Base-by-base conservation (phyloP, 805 yeast species). In the Suhomyces kilbournensis region DNA sequence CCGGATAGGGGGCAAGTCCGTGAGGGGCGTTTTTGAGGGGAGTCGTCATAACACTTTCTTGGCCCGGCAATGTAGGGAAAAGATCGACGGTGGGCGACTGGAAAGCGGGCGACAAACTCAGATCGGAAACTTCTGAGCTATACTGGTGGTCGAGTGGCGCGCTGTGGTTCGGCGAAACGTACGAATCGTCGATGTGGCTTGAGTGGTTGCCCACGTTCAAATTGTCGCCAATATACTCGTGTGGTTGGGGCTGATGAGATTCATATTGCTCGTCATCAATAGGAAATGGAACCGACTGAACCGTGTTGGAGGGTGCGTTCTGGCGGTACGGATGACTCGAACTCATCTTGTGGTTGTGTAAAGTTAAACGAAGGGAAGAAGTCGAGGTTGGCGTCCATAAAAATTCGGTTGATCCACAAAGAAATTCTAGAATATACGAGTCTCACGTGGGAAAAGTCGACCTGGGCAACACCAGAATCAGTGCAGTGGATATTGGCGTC, bases 251-350 rank as follows among this genome's bases (percentile, higher is more conserved):
- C 17, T 38, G 42, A 19, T 23, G 47, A 17, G 47, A 7, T 4
- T 34, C 44, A 5, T n/a, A 7, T 14, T n/a, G 26, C n/a, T 20
- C 19, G 17, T 20, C 43, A 5, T 46, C 38, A 15, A 42, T 50
- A 12, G 65, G 65, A 30, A 60, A 56, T 40, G 39, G 54, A 39
- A 20, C 50, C 23, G 42, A 38, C 49, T 40, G 45, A n/a, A 47
- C 25, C 10, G 49, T 40, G 28, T 48, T 47, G 22, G 44, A 48
- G 15, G 56, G 56, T 20, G 49, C 56, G 54, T 58, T 65, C 48
- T 66, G 68, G 49, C 69, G 68, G 55, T 66, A 66, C 23, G 70
- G 69, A 50, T 66, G 69, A 45, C 42, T 50, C 23, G 20, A 9
- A 19, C 42, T 19, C 42, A 38, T 38, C 14, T 38, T 38, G 23